Evolutionary conservation across 805 yeast genomes (phyloP).

Genomic region (Metschnikowia baotianmanensis): DNA sequence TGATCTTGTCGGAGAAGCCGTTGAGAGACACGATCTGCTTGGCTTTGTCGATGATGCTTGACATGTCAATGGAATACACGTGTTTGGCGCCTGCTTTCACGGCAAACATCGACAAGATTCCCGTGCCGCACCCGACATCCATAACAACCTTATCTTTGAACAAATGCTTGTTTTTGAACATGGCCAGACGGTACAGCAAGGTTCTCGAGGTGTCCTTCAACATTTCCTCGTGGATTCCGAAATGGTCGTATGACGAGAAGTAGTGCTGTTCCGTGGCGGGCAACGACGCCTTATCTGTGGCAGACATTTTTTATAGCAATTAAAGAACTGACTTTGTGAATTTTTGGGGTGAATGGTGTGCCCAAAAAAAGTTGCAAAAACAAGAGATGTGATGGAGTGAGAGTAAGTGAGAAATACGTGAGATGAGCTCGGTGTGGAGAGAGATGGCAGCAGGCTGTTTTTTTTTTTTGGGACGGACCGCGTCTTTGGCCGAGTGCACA

Average conservation of each 20-base stretch:
- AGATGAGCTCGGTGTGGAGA: background rate
- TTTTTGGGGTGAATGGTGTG: too few species aligned
- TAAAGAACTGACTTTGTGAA: background rate
- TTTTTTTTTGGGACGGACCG: background rate
- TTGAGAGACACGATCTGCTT: conserved; percentile 78
- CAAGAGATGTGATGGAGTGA: background rate
- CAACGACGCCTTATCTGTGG: conserved; percentile 63
- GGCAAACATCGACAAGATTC: conserved; percentile 96
- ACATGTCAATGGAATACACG: conserved; percentile 96
- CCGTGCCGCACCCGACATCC: conserved; percentile 99
- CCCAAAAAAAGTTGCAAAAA: too few species aligned
- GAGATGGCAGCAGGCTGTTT: background rate
- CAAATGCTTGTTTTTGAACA: conserved; percentile 80
- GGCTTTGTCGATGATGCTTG: conserved; percentile 96
- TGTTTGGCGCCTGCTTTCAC: conserved; percentile 98
- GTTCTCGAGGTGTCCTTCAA: conserved; percentile 94
- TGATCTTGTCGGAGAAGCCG: conserved; percentile 82
- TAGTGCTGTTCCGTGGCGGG: conserved; percentile 87
- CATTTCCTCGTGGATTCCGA: conserved; percentile 99
- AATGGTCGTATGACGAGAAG: conserved; percentile 93
- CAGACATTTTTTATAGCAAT: conserved; percentile 45
- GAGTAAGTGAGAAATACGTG: background rate
- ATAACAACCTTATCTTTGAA: conserved; percentile 92
- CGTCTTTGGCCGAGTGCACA: too few species aligned
- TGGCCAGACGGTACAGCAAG: conserved; percentile 85